Evolutionary conservation across 148 eudicot species (phyloP).

Genomic region (Arctostaphylos glauca): DNA sequence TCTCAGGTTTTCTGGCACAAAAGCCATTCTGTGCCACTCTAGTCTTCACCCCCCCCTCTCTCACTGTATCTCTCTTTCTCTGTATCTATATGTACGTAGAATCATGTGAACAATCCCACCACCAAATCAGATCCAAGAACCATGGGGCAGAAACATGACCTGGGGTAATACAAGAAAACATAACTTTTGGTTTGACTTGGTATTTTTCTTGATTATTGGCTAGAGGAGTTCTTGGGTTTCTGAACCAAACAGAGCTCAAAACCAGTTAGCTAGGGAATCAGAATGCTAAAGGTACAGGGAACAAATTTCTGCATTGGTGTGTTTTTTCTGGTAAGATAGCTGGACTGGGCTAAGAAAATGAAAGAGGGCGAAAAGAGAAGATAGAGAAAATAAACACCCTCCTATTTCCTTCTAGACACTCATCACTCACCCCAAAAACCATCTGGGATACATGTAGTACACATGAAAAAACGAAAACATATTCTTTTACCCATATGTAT

Average conservation of each 20-base stretch:
- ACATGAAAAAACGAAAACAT: neutral
- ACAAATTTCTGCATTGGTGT: neutral
- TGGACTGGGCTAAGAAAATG: neutral
- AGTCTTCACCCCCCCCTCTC: neutral
- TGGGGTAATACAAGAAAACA: neutral
- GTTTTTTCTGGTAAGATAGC: neutral
- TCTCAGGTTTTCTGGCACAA: conserved; percentile 36
- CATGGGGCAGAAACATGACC: neutral
- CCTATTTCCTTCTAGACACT: conserved; percentile 8
- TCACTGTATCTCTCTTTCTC: neutral
- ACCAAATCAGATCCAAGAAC: conserved; percentile 11
- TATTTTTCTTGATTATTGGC: neutral
- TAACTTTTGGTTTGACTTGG: neutral
- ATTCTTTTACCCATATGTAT: neutral
- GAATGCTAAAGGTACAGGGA: neutral
- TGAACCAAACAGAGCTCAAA: neutral
- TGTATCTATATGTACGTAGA: neutral
- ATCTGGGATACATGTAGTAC: no score
- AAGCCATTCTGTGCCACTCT: conserved; percentile 24
- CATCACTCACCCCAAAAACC: neutral
- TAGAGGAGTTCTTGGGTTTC: neutral
- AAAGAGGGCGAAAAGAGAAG: neutral
- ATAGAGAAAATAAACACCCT: neutral
- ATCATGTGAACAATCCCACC: neutral
- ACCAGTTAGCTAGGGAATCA: neutral